Conservation (phyloP, 2,329 filamentous ascomycete species). For the Penicillium expansum region DNA sequence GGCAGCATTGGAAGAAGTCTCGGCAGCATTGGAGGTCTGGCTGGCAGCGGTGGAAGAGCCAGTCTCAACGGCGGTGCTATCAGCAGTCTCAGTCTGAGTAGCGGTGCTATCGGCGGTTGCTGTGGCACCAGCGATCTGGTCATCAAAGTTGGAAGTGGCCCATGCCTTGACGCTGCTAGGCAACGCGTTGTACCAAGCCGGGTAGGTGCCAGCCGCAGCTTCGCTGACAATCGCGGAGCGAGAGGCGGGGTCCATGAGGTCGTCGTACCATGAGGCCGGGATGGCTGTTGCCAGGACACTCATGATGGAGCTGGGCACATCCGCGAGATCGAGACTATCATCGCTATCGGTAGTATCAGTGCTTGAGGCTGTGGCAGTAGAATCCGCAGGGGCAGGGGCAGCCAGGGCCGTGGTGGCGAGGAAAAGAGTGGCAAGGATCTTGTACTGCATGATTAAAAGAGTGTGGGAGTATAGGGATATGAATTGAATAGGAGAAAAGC, state of each 20-base stretch:
- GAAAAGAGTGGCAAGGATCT: conserved; percentile 21
- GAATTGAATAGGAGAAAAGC: background rate
- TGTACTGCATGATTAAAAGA: conserved; percentile 27
- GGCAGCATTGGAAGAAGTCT: background rate
- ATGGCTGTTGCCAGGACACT: conserved; percentile 27
- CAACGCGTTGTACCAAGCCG: conserved; percentile 28
- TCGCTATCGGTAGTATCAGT: background rate
- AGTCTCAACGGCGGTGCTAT: background rate
- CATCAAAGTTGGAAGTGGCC: conserved; percentile 9
- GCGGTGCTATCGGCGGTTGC: background rate
- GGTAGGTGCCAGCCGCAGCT: conserved; percentile 20
- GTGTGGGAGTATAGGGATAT: background rate
- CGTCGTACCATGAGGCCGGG: conserved; percentile 20
- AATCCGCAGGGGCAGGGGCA: conserved; percentile 13
- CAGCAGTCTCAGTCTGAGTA: background rate
- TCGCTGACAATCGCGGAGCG: conserved; percentile 18
- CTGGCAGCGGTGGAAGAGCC: background rate
- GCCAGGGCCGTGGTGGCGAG: conserved; percentile 25
- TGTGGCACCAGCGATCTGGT: background rate
- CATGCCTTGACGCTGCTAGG: conserved; percentile 27
- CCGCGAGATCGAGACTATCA: background rate
- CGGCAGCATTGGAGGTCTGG: background rate
- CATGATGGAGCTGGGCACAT: conserved; percentile 23
- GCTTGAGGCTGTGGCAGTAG: background rate
- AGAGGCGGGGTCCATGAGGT: conserved; percentile 16